A percentile compares a stretch with the other conserved stretches of the same genome.
These are phyloP conservation scores for Sanguinoderma infundibulare DNA, from an alignment of 1,284 basidiomycete species.

Conservation along the genomic window DNA sequence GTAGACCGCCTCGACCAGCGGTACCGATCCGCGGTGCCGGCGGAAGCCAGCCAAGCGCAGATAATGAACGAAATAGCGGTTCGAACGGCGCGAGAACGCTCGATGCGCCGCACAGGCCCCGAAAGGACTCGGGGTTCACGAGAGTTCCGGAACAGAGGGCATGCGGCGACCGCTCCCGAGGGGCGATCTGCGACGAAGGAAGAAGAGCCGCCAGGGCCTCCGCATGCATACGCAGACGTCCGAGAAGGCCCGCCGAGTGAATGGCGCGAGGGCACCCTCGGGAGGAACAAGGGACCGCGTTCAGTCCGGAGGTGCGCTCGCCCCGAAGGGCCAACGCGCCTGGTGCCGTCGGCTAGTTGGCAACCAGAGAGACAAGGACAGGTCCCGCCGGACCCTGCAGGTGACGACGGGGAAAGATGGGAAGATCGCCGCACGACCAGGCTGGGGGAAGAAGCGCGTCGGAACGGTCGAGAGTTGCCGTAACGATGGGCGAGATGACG, in stretches of 20 bases:
- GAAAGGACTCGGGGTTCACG: not conserved
- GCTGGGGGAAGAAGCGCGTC: slow-evolving; percentile 10
- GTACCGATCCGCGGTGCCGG: slow-evolving; percentile 15
- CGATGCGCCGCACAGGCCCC: slow-evolving; percentile 10
- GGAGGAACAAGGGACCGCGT: slow-evolving; percentile 3
- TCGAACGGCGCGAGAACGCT: slow-evolving; percentile 9
- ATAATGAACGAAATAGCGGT: slow-evolving; percentile 19
- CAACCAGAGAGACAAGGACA: not conserved
- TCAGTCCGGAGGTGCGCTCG: not conserved
- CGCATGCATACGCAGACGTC: not conserved
- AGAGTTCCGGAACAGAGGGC: not conserved
- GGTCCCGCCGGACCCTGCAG: not conserved
- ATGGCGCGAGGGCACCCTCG: not conserved
- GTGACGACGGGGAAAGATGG: not conserved
- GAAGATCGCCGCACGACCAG: slow-evolving; percentile 19
- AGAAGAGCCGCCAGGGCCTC: not conserved
- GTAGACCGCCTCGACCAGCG: not conserved
- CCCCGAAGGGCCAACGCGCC: not conserved
- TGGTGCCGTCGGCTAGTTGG: not conserved
- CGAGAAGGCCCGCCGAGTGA: slow-evolving; percentile 1
- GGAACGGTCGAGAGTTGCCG: slow-evolving; percentile 16
- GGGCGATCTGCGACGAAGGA: slow-evolving; percentile 5
- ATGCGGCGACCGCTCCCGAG: slow-evolving; percentile 4
- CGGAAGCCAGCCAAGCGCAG: not conserved
- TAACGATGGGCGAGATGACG: slow-evolving; percentile 8